Base-by-base conservation (phyloP, 176 grass and related monocot species). In the Aegilops bicornis region DNA sequence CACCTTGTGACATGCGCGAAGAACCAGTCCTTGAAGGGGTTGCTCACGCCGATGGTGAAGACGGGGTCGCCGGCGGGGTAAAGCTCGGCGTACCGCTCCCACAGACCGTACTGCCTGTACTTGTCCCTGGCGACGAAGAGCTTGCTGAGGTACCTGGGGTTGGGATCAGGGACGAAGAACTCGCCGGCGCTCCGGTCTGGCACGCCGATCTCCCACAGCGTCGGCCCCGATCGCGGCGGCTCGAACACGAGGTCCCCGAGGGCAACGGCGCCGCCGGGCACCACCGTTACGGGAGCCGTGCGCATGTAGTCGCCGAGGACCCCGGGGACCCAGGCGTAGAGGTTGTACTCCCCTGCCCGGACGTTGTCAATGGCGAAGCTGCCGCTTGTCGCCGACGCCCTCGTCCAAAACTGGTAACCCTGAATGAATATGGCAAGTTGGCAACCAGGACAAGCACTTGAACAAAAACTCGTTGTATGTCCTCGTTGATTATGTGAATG, bases 351-450 rank as follows among this genome's bases (percentile, higher is more conserved):
- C 2, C 94, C 92, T n/a, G 66, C 40, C 56, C 69, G 48, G 3
- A 94, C 72, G 36, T 94, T 89, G 50, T 4, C 52, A 2, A 97
- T 91, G 69, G 69, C 60, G 72, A 97, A 97, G 0, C 0, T 17
- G 48, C 15, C 25, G 37, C 95, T 83, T 0, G 63, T 14, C 13
- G 59, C 59, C 8, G 73, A 6, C 0, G 86, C 39, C 84, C 42
- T 89, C 8, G 85, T 94, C 92, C 95, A 97, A 45, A 97, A 97
- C 24, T 96, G 94, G 64, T 96, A 96, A 2, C 11, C 82, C 83
- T 72, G 69, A 22, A 72, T 23, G 1, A 6, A 58, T n/a, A n/a
- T 58, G 6, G 2, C 52, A 56, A 20, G 52, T 56, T 1, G 52
- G 16, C 52, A 19, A 54, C 50, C 5, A 54, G 50, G n/a, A n/a